Evolutionary conservation across 257 asterid genomes (phyloP).

Genomic region (Solanum piurae): DNA sequence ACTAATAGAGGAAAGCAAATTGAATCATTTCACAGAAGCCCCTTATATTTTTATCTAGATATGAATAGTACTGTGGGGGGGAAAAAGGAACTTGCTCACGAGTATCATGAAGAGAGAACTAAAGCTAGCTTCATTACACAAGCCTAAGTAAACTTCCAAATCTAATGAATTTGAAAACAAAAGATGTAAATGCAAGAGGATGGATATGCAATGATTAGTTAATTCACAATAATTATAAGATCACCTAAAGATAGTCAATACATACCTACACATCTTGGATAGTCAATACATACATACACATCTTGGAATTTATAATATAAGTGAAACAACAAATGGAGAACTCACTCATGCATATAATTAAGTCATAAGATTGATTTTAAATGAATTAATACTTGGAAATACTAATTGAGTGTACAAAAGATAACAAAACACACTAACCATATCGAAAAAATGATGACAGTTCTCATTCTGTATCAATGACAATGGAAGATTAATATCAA

Average conservation of each 20-base stretch:
- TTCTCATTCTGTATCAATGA: constrained; percentile 11
- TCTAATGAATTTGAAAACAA: background rate
- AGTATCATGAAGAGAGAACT: too few species aligned
- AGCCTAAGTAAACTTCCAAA: too few species aligned
- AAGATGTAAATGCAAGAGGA: background rate
- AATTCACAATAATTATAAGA: too few species aligned
- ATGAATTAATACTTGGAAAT: too few species aligned
- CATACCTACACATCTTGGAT: background rate
- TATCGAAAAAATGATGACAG: constrained; percentile 50
- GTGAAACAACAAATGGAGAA: background rate
- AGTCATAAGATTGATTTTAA: background rate
- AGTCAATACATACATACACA: background rate
- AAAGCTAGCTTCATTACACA: too few species aligned
- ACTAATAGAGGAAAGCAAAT: background rate
- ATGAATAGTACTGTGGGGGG: too few species aligned
- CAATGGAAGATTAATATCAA: constrained; percentile 28
- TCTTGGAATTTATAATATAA: background rate
- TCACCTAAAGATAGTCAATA: background rate
- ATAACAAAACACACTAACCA: constrained; percentile 26
- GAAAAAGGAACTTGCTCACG: too few species aligned
- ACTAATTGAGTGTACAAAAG: too few species aligned
- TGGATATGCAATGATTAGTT: background rate
- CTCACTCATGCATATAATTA: background rate
- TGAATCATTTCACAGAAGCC: background rate
- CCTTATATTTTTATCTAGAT: background rate